Evolutionary conservation across 2,329 filamentous ascomycete species (phyloP).

Genomic region (Beauveria medogensis): DNA sequence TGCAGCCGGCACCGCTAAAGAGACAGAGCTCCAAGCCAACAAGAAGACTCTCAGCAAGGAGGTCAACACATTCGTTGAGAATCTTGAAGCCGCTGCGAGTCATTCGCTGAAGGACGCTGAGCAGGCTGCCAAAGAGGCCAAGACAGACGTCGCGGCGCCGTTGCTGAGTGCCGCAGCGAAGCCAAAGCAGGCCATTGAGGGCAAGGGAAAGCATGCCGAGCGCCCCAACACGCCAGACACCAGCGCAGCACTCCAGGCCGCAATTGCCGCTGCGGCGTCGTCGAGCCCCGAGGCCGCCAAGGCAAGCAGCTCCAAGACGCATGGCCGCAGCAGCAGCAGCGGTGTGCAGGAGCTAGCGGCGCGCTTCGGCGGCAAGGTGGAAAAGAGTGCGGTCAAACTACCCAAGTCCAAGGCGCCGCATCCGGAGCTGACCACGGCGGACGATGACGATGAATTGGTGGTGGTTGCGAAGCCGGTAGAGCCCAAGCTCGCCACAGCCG

Average conservation of each 20-base stretch:
- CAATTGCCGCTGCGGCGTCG: not conserved
- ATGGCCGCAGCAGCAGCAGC: not conserved
- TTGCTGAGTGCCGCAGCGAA: not conserved
- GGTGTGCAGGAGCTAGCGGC: conserved; percentile 3
- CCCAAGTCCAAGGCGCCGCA: not conserved
- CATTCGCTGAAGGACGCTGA: not conserved
- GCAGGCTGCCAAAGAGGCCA: not conserved
- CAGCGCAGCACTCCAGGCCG: conserved; percentile 4
- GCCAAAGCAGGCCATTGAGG: not conserved
- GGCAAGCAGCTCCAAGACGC: not conserved
- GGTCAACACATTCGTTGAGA: not conserved
- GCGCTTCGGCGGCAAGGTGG: not conserved
- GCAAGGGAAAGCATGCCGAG: not conserved
- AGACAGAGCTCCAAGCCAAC: not conserved
- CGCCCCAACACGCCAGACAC: not conserved
- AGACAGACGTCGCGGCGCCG: not conserved
- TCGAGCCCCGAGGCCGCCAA: not conserved
- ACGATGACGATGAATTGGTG: not conserved
- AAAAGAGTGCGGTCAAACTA: not conserved
- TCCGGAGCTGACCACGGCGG: not conserved
- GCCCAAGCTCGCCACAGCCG: not conserved
- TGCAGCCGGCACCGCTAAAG: not conserved
- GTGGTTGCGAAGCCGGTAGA: not conserved
- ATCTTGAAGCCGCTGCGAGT: not conserved
- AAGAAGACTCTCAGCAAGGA: not conserved